A percentile compares a stretch with the other conserved stretches of the same genome.
These are phyloP conservation scores for Starmerella geochares DNA, from an alignment of 805 yeast species.

Conservation along the genomic window DNA sequence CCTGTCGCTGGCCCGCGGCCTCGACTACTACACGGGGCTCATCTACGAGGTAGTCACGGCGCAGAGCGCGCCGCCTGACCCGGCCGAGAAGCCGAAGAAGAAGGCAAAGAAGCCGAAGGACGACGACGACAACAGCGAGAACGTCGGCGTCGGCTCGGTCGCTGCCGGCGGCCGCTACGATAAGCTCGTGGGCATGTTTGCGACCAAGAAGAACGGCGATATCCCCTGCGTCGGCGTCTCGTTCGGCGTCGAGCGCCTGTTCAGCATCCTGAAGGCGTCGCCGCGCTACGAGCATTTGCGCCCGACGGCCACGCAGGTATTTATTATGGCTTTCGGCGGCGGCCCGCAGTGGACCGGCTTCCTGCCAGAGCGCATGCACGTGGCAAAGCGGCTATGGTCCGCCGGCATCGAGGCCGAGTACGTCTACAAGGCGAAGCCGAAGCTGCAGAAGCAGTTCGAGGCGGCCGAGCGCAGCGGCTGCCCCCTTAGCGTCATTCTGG, in stretches of 20 bases:
- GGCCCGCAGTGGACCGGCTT: conserved; percentile 94
- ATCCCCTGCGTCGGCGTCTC: conserved; percentile 97
- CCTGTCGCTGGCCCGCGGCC: conserved; percentile 90
- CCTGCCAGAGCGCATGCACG: conserved; percentile 79
- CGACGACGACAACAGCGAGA: conserved; percentile 87
- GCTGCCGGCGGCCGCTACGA: conserved; percentile 99
- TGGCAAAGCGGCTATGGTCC: conserved; percentile 75
- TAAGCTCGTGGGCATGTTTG: conserved; percentile 91
- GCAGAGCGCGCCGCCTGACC: conserved; percentile 89
- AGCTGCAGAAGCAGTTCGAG: conserved; percentile 91
- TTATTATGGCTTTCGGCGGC: conserved; percentile 96
- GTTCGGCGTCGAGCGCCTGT: conserved; percentile 91
- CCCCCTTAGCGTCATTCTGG: conserved; percentile 80
- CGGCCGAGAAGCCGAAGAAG: conserved; percentile 41
- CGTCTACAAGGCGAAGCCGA: conserved; percentile 84
- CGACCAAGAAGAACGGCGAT: conserved; percentile 61
- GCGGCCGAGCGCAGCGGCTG: conserved; percentile 95
- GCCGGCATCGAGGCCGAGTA: conserved; percentile 86
- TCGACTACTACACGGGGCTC: conserved; percentile 94
- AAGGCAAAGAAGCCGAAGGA: conserved; percentile 34
- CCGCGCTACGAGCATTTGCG: conserved; percentile 55
- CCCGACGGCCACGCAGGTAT: conserved; percentile 85
- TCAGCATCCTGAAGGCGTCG: conserved; percentile 77
- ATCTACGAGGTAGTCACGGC: conserved; percentile 93
- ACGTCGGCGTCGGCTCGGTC: conserved; percentile 96